Evolutionary conservation across 2,329 filamentous ascomycete species (phyloP).

Genomic region (Penicillium sp.): DNA sequence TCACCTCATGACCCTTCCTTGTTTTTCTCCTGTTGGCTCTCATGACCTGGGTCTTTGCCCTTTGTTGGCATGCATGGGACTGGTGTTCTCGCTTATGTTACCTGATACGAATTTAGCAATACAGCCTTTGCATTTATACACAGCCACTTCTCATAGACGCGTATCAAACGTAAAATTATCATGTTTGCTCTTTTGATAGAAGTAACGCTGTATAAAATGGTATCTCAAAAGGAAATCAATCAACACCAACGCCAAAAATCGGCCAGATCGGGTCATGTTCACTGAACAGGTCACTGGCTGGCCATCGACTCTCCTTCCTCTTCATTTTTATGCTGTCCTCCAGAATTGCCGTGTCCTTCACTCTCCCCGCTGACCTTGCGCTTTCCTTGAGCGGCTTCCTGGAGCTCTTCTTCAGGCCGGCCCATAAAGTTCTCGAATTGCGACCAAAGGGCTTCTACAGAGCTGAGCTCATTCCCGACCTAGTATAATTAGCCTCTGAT

Average conservation of each 20-base stretch:
- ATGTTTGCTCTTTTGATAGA: background rate
- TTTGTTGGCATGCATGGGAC: constrained; percentile 43
- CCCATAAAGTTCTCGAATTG: constrained; percentile 97
- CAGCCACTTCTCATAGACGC: background rate
- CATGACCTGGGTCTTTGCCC: constrained; percentile 36
- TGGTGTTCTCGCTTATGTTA: constrained; percentile 39
- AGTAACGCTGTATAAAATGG: constrained; percentile 7
- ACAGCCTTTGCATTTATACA: constrained; percentile 5
- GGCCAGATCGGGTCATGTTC: background rate
- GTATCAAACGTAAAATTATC: background rate
- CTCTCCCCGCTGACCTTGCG: constrained; percentile 31
- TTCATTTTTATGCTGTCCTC: constrained; percentile 14
- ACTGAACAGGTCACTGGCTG: constrained; percentile 13
- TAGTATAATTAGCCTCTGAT: constrained; percentile 37
- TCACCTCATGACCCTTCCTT: constrained; percentile 22
- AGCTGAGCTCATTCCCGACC: constrained; percentile 97
- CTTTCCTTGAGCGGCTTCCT: constrained; percentile 35
- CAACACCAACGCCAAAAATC: constrained; percentile 8
- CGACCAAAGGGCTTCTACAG: constrained; percentile 94
- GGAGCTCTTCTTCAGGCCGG: constrained; percentile 58
- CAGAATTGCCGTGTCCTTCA: constrained; percentile 26
- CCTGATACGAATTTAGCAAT: constrained; percentile 21
- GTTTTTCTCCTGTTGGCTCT: constrained; percentile 33
- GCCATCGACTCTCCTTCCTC: constrained; percentile 20
- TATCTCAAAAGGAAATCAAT: constrained; percentile 9